Base-by-base conservation (phyloP, 164 flowering plant genomes). In the Vitis amurensis region DNA sequence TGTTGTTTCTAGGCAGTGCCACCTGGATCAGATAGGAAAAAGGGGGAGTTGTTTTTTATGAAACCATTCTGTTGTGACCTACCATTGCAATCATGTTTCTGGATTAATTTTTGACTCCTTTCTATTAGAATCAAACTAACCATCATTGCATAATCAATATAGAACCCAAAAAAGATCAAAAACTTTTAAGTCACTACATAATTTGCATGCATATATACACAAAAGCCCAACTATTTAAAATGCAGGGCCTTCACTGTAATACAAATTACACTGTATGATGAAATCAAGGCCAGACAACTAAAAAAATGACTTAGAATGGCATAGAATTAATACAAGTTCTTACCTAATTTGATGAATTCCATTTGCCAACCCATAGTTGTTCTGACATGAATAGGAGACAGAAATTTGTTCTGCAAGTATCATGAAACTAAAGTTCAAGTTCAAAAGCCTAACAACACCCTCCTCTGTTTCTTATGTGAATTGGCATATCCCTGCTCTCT, bases 401-500 rank as follows among this genome's bases (percentile, higher is more conserved):
- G 27, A 53, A 37, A 27, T 23, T 23, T 12, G 31, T 19, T 50
- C 56, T 13, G 12, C 50, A 64, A 50, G 67, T 50, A 63, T 11
- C 14, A 69, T 69, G 16, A 52, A 11, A 63, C 59, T 29, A 13
- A 16, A 61, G 58, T 29, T 31, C 48, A 53, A 29, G 31, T 57
- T 47, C 70, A 62, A 17, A 61, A 47, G 16, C 12, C 50, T 61
- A 23, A 57, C 19, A 44, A 76, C 12, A 37, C 56, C 63, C 9
- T 61, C 62, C 73, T 83, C 44, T 61, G 76, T 62, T 62, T 81
- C 73, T 76, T 81, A 56, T 56, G 73, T 4, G 47, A 66, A 65
- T 64, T 52, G 16, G 82, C 62, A 57, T 60, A 72, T 57, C 67
- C 79, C 65, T 73, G 30, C 68, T 74, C 80, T 55, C 80, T 74